phyloP scores from a whole-genome alignment of 2,329 filamentous ascomycete genomes.

The Colletotrichum lupini region DNA sequence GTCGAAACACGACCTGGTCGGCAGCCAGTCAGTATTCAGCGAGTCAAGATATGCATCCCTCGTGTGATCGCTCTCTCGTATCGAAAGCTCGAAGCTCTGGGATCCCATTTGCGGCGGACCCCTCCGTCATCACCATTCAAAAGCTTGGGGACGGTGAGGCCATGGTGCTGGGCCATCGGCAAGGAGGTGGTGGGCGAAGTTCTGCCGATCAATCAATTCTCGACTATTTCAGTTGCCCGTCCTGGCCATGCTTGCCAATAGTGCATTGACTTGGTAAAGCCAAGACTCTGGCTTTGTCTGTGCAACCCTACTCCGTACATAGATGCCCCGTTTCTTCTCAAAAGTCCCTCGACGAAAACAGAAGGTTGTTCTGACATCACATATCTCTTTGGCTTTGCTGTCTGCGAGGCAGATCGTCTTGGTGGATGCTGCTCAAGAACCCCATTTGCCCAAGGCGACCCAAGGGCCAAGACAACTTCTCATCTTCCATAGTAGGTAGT shows the following conservation, averaged over 20 bases:
- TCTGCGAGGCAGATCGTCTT: not conserved
- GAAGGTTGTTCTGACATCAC: conserved; percentile 6
- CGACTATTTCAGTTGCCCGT: not conserved
- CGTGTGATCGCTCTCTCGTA: not conserved
- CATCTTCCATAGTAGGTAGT: not conserved
- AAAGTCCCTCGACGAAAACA: not conserved
- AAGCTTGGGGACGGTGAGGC: not conserved
- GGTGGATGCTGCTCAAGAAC: not conserved
- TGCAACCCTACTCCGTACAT: not conserved
- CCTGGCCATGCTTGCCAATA: conserved; percentile 8
- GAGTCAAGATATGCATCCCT: not conserved
- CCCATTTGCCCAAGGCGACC: not conserved
- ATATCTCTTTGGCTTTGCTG: not conserved
- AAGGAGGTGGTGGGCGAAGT: not conserved
- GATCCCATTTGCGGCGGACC: not conserved
- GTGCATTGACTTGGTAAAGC: not conserved
- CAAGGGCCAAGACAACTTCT: not conserved
- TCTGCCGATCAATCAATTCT: not conserved
- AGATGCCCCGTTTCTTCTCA: not conserved
- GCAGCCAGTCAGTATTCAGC: not conserved
- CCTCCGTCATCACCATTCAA: not conserved
- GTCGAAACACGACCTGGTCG: not conserved
- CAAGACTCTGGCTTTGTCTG: not conserved
- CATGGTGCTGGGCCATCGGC: not conserved
- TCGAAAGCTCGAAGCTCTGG: not conserved